A percentile compares a stretch with the other conserved stretches of the same genome.
Conservation (phyloP, 805 yeast species). For the Candida yuanshanica region DNA sequence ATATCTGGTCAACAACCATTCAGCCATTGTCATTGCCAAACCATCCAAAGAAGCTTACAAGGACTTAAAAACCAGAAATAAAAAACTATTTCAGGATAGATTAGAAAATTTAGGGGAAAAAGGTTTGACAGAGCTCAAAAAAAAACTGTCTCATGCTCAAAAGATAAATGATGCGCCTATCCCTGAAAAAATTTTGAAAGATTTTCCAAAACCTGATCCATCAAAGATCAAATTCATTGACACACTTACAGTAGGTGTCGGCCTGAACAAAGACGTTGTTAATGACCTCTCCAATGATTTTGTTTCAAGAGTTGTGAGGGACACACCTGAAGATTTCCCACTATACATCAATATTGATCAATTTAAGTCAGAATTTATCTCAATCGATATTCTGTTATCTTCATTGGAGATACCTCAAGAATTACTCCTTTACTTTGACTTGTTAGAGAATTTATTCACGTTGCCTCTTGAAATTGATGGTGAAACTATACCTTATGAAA, state of each 20-base stretch:
- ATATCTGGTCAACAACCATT: conserved; percentile 53
- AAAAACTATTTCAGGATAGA: conserved; percentile 44
- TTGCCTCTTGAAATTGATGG: conserved; percentile 69
- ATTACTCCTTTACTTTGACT: conserved; percentile 58
- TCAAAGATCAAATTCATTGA: conserved; percentile 64
- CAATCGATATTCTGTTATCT: conserved; percentile 56
- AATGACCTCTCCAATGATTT: conserved; percentile 27
- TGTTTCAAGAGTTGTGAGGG: conserved; percentile 21
- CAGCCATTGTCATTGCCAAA: conserved; percentile 61
- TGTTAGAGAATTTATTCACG: conserved; percentile 63
- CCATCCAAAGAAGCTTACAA: conserved; percentile 66
- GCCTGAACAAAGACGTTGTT: conserved; percentile 35
- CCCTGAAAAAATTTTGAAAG: conserved; percentile 57
- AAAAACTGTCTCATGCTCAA: conserved; percentile 56
- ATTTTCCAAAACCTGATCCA: conserved; percentile 72
- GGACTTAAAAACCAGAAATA: conserved; percentile 43
- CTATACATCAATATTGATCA: conserved; percentile 74
- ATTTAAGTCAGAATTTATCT: conserved; percentile 72
- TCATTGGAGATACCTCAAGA: conserved; percentile 45
- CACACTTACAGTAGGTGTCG: conserved; percentile 60
- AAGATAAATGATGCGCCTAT: conserved; percentile 66
- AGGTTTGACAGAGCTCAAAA: conserved; percentile 50
- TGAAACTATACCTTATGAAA: conserved; percentile 54
- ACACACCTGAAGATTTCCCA: conserved; percentile 47
- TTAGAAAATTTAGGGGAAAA: conserved; percentile 46